These are phyloP conservation scores for Arthrobotrys pseudoclavata DNA, from an alignment of 2,329 filamentous ascomycete species.

Conservation along the genomic window DNA sequence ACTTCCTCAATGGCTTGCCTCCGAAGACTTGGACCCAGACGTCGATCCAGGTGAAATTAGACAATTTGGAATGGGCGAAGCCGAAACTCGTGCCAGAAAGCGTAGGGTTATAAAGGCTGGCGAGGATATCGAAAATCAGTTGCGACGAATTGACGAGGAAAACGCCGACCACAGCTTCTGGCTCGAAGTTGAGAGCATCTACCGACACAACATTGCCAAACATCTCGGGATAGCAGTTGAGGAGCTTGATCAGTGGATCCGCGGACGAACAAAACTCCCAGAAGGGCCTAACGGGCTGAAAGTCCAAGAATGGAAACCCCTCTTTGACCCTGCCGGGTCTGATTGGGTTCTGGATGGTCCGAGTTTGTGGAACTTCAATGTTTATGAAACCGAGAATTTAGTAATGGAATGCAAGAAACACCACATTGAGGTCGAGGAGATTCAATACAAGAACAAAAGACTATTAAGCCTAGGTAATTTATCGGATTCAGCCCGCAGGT, in stretches of 20 bases:
- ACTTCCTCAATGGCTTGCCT: background rate
- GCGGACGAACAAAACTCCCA: background rate
- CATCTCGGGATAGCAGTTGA: background rate
- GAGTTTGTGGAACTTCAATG: background rate
- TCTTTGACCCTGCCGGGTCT: background rate
- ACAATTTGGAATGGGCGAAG: background rate
- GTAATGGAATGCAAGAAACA: slow-evolving; percentile 1
- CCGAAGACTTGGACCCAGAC: background rate
- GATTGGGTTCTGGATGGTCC: background rate
- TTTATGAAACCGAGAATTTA: background rate
- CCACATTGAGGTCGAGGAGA: background rate
- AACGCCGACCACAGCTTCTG: background rate
- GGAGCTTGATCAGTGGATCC: background rate
- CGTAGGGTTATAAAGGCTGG: background rate
- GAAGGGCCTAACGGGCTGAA: background rate
- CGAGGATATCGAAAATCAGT: background rate
- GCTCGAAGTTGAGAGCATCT: background rate
- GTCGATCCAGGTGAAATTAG: background rate
- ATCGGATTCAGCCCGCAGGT: background rate
- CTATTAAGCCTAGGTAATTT: background rate
- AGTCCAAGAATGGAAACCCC: background rate
- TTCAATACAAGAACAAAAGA: background rate
- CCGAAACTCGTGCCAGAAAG: background rate
- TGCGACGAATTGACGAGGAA: background rate
- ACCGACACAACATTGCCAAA: background rate